Evolutionary conservation across 208 protist genomes (phyloP).

Genomic region (Trypanosoma lewisi): DNA sequence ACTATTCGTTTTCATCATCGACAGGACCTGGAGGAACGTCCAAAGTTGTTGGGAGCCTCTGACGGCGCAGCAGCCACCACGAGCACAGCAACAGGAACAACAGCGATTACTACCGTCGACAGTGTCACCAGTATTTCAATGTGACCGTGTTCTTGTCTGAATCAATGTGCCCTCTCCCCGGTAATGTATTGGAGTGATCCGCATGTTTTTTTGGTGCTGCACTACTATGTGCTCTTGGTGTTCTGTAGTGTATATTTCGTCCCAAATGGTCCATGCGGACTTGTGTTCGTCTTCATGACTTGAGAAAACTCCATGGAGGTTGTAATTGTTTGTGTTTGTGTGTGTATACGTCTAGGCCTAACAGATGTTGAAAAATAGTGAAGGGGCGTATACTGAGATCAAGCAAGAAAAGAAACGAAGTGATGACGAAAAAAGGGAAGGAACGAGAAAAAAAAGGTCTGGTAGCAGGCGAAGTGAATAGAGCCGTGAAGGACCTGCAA

Average conservation of each 20-base stretch:
- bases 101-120: background rate
- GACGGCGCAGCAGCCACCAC: no score
- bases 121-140: background rate
- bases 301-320: background rate
- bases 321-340: background rate
- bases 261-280: background rate
- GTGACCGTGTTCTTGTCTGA: background rate
- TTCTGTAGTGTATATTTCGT: background rate
- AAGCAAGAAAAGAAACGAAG: conserved; percentile 5
- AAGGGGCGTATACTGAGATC: background rate
- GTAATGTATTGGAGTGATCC: no score
- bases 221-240: background rate
- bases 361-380: background rate
- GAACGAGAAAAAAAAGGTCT: conserved; percentile 6
- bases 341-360: background rate
- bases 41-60: background rate
- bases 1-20: background rate
- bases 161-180: no score
- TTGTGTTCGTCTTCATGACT: background rate
- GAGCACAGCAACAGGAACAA: no score
- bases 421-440: background rate
- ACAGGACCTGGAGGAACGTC: background rate
- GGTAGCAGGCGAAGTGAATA: no score
- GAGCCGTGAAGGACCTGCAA: no score
- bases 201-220: background rate